Conservation (phyloP, 352 stramenopile genomes). For the Pythium chondricola region DNA sequence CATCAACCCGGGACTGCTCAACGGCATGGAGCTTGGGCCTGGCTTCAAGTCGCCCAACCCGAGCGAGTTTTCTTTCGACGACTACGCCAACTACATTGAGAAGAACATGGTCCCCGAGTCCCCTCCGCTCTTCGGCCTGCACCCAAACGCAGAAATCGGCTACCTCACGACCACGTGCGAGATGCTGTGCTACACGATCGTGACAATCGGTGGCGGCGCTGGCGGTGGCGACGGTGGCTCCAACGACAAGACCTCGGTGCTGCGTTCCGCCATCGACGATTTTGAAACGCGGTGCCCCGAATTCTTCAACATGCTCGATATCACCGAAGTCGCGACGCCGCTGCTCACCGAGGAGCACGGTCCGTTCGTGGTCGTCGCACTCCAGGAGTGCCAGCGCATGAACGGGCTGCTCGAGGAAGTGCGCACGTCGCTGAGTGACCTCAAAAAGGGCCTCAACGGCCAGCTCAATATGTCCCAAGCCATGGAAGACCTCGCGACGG, state of each 20-base stretch:
- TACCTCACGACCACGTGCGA: conserved; percentile 93
- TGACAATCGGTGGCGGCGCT: conserved; percentile 83
- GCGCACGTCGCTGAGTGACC: conserved; percentile 83
- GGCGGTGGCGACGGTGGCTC: conserved; percentile 55
- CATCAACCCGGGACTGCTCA: conserved; percentile 83
- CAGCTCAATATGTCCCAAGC: conserved; percentile 94
- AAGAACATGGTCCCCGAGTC: conserved; percentile 91
- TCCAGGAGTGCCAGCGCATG: conserved; percentile 95
- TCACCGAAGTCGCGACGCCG: conserved; percentile 84
- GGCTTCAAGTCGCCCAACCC: conserved; percentile 92
- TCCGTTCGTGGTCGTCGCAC: conserved; percentile 92
- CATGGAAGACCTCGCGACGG: conserved; percentile 92
- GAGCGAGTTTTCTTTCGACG: conserved; percentile 71
- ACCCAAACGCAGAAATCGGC: conserved; percentile 94
- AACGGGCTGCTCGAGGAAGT: conserved; percentile 92
- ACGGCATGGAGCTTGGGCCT: conserved; percentile 89
- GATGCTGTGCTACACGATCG: conserved; percentile 91
- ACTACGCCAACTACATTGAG: conserved; percentile 90
- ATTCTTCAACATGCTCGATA: conserved; percentile 90
- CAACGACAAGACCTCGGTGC: conserved; percentile 57
- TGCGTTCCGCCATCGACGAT: conserved; percentile 88
- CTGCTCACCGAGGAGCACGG: conserved; percentile 84
- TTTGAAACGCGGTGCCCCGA: conserved; percentile 87
- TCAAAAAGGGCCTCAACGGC: conserved; percentile 95
- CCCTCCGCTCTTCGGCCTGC: conserved; percentile 90